Evolutionary conservation across 805 yeast genomes (phyloP).

Genomic region (Spathaspora boniae): DNA sequence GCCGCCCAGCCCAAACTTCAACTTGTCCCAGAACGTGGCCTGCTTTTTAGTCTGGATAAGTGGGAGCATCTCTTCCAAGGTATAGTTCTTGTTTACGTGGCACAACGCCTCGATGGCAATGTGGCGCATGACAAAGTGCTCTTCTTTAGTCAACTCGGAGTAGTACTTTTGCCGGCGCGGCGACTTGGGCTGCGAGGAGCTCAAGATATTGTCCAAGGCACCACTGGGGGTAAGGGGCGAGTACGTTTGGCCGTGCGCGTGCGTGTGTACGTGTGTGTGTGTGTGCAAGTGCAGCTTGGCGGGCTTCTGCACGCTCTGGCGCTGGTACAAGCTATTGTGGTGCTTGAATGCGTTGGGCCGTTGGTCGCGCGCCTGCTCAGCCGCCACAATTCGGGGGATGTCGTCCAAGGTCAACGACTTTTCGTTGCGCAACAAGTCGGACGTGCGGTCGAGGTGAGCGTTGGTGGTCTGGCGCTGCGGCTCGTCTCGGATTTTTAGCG

Average conservation of each 20-base stretch:
- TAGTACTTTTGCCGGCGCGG: slow-evolving; percentile 42
- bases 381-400: slow-evolving; percentile 94
- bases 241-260: no score
- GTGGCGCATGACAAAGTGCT: slow-evolving; percentile 57
- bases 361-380: slow-evolving; percentile 91
- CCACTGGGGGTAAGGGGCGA: slow-evolving; percentile 7
- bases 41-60: slow-evolving; percentile 42
- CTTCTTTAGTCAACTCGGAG: slow-evolving; percentile 58
- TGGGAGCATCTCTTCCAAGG: slow-evolving; percentile 34
- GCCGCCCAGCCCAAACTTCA: slow-evolving; percentile 34
- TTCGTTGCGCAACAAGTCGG: slow-evolving; percentile 71
- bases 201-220: slow-evolving; percentile 9
- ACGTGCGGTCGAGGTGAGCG: slow-evolving; percentile 54
- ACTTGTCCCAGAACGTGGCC: slow-evolving; percentile 53
- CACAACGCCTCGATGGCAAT: slow-evolving; percentile 53
- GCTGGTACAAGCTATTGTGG: slow-evolving; percentile 49
- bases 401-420: slow-evolving; percentile 90
- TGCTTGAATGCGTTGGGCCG: slow-evolving; percentile 90
- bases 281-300: not conserved
- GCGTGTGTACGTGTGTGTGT: no score
- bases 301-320: not conserved
- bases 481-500: slow-evolving; percentile 33
- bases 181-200: not conserved
- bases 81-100: slow-evolving; percentile 24
- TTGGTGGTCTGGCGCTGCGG: slow-evolving; percentile 33